Evolutionary conservation across 192 early-diverging fungal species (phyloP), one percentile per base, ranked within the genome.

Genomic region (Podila epigama): DNA sequence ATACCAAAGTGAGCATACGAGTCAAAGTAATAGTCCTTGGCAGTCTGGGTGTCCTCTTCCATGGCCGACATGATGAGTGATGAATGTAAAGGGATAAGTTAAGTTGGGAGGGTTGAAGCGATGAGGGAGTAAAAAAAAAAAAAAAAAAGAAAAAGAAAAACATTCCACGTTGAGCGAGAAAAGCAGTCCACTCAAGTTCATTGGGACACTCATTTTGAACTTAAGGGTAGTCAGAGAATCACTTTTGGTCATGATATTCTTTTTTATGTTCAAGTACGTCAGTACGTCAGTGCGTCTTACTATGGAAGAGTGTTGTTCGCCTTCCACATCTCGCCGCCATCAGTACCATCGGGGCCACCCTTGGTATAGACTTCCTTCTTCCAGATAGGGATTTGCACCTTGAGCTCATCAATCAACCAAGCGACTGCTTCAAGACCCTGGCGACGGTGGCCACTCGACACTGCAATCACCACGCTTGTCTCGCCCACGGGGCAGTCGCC

Each of bases 1-100:
- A 48, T 86, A 89, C 94, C 94, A 85, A 97, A 98, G 89, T 98
- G 96, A 41, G 97, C 95, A 86, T 98, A 99, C 51, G 96, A 98
- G 87, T 99, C 97, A 88, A 99, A 99, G 92, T 99, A 99, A 84
- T 98, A 98, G 83, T 96, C 81, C 65, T 83, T 83, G 51, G 77
- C 79, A 31, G 81, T 83, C 59, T 60, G 73, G 20, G 73, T 68
- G 61, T 77, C 73, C 57, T 77, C 73, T 68, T 77, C 73, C 73
- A 77, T 77, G 56, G 66, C 70, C 53, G 73, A 68, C 65, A 68
- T 75, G 56, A 34, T 66, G 29, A 34, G 13, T 41, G 32, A 11
- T n/a, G n/a, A n/a, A n/a, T n/a, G 32, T 33, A 50, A 56, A 40
- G 58, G 55, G 52, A 48, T 48, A 22, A 22, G 44, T 48, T 18